A percentile compares a stretch with the other conserved stretches of the same genome.
phyloP scores from a whole-genome alignment of 2,329 filamentous ascomycete species.

The Nemania sp. region DNA sequence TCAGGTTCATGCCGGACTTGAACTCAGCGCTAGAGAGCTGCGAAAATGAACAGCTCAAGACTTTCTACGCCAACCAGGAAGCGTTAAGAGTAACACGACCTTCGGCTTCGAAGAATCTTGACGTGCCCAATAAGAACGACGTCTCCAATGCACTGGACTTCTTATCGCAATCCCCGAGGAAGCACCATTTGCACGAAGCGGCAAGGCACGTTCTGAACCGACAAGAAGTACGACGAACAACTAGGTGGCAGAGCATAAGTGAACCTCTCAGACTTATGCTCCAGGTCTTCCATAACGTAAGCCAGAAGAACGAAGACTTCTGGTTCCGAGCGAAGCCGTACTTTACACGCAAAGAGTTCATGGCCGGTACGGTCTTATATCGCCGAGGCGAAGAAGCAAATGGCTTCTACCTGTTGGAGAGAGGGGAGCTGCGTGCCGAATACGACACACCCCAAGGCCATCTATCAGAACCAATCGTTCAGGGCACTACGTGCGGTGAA shows the following conservation, averaged over 20 bases:
- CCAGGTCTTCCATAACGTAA: conserved; percentile 91
- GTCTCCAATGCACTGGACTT: conserved; percentile 41
- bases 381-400: conserved; percentile 73
- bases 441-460: conserved; percentile 89
- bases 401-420: conserved; percentile 89
- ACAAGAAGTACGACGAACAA: conserved; percentile 59
- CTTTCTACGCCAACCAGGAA: conserved; percentile 73
- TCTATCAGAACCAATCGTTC: conserved; percentile 89
- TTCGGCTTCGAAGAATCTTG: conserved; percentile 48
- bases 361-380: conserved; percentile 75
- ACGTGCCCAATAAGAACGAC: conserved; percentile 49
- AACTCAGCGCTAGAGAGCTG: conserved; percentile 93
- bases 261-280: conserved; percentile 90
- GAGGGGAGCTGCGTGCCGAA: conserved; percentile 84
- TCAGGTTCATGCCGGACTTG: conserved; percentile 82
- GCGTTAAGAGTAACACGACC: conserved; percentile 54
- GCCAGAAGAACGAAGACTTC: conserved; percentile 86
- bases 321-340: conserved; percentile 82
- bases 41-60: conserved; percentile 89
- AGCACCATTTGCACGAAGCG: conserved; percentile 74
- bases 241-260: conserved; percentile 82
- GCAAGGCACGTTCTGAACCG: conserved; percentile 76
- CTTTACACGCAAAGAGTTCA: conserved; percentile 70
- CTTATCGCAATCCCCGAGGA: conserved; percentile 77
- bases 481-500: conserved; percentile 93